Base-by-base conservation (phyloP, 768 basidiomycete species). In the Psilocybe subaeruginosa region DNA sequence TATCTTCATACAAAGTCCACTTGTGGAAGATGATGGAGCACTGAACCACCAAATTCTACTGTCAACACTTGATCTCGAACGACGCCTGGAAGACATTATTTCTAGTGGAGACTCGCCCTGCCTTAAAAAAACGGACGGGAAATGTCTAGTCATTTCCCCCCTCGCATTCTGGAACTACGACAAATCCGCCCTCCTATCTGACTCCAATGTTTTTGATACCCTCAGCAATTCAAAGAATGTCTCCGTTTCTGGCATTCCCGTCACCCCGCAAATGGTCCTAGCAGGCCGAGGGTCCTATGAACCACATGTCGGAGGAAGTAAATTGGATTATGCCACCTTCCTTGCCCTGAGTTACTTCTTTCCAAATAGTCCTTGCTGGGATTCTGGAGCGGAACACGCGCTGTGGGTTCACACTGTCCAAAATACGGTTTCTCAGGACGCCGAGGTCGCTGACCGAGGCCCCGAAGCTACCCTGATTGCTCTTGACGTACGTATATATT, bases 331-430 rank as follows among this genome's bases (percentile, higher is more conserved):
- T 61, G 89, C 91, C 50, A 83, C 79, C 54, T 91, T 87, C 69
- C 82, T 95, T 17, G 91, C 88, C 14, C 78, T 94, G 60, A 93
- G 92, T 0, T 95, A 92, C 72, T 88, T 93, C 75, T 93, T 95
- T 69, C 86, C 84, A 2, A 89, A 92, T 65, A 82, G 79, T 14
- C 86, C 90, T 64, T 94, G 92, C 73, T 73, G 87, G 63, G 81
- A 82, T 43, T 82, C 80, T 56, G 72, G 78, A 11, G 41, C 68
- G 14, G 88, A 88, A 43, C 92, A 91, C 64, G 72, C 79, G 54
- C 73, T 78, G 31, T 94, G 92, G 91, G 72, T 84, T 50, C 77
- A 88, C 37, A 76, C 82, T 8, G 75, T 94, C 7, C 67, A 77
- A 12, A 63, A 63, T 55, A 78, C 77, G 54, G 74, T 77, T 51